These are phyloP conservation scores for Galerina marginata DNA, from an alignment of 768 basidiomycete genomes.

Conservation along the genomic window DNA sequence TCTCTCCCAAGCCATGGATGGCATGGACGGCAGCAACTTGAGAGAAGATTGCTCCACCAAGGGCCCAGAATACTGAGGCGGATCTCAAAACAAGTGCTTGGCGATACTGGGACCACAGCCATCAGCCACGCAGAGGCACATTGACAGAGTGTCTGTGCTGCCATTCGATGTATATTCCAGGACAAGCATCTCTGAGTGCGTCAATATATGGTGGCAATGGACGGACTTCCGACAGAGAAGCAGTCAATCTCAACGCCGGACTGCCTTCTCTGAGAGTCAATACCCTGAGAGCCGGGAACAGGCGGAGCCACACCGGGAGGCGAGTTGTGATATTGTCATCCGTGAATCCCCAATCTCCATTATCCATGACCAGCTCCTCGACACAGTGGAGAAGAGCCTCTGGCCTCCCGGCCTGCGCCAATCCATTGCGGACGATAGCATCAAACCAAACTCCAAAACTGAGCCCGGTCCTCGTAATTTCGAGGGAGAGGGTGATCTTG, in stretches of 20 bases:
- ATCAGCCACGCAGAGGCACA: too few species aligned
- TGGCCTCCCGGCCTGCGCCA: conserved; percentile 10
- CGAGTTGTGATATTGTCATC: conserved; percentile 2
- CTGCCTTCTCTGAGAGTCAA: conserved; percentile 14
- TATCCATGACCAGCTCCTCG: conserved; percentile 24
- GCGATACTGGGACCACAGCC: too few species aligned
- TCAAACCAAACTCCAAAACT: conserved; percentile 23
- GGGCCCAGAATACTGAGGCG: too few species aligned
- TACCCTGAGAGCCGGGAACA: conserved; percentile 21
- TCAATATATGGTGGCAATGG: not conserved
- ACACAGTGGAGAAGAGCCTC: conserved; percentile 18
- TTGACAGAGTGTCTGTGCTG: not conserved
- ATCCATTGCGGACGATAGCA: conserved; percentile 8
- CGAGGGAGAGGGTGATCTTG: conserved; percentile 19
- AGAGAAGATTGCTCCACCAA: too few species aligned
- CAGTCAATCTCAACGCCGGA: not conserved
- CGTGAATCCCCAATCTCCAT: conserved; percentile 22
- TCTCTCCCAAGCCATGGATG: too few species aligned
- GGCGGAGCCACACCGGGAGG: conserved; percentile 19
- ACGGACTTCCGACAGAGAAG: not conserved
- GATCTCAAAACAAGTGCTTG: too few species aligned
- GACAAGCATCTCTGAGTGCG: conserved; percentile 12
- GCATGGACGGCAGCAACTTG: too few species aligned
- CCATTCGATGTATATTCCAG: conserved; percentile 16
- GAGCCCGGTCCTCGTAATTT: conserved; percentile 18